Conservation (phyloP, 1,139 yeast genomes). For the Entelexis sorbosivorans region DNA sequence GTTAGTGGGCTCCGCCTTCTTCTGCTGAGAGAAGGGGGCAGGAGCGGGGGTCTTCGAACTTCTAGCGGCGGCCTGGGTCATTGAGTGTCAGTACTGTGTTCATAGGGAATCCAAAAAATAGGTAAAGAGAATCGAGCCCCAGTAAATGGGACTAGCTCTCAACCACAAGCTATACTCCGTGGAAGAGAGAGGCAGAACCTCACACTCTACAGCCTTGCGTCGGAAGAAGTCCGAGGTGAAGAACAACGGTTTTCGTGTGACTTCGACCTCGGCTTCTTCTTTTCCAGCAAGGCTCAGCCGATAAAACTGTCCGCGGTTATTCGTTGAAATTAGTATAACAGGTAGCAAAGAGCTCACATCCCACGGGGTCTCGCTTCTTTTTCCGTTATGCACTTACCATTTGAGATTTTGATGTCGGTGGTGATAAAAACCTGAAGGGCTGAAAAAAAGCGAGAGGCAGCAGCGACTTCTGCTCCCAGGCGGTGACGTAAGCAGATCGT, state of each 20-base stretch:
- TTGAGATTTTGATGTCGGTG: conserved; percentile 10
- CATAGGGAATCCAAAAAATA: background rate
- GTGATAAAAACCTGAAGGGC: conserved; percentile 1
- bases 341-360: conserved; percentile 7
- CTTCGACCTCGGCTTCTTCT: too few relatives aligned
- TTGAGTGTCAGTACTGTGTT: conserved; percentile 37
- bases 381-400: conserved; percentile 17
- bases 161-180: conserved; percentile 24
- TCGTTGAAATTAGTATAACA: conserved; percentile 18
- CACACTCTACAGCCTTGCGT: conserved; percentile 20
- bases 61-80: conserved; percentile 61
- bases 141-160: conserved; percentile 16
- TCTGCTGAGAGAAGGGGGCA: conserved; percentile 58
- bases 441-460: background rate
- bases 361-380: conserved; percentile 5
- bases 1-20: conserved; percentile 37
- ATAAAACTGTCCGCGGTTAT: conserved; percentile 17
- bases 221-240: background rate
- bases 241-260: too few relatives aligned
- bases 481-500: background rate
- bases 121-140: conserved; percentile 15
- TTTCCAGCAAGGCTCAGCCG: conserved; percentile 16
- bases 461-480: background rate
- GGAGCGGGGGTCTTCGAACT: conserved; percentile 73
- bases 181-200: conserved; percentile 23